Evolutionary conservation across 78 protist species (phyloP).

Genomic region (Anaeramoeba ignava): DNA sequence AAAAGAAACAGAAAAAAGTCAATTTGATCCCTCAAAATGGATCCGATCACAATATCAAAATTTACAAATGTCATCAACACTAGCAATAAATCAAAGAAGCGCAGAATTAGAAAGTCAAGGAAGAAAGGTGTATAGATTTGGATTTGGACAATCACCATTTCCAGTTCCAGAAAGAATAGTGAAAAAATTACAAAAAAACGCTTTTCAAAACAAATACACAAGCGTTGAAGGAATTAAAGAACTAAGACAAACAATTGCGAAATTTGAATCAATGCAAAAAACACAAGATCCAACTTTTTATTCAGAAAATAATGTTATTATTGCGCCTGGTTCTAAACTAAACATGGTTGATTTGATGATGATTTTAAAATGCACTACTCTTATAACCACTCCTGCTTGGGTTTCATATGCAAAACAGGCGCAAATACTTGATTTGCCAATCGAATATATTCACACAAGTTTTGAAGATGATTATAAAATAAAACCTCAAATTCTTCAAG

Average conservation of each 20-base stretch:
- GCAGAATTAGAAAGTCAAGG: not conserved
- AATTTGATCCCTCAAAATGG: no score
- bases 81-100: not conserved
- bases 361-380: not conserved
- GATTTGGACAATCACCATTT: not conserved
- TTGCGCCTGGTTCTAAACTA: not conserved
- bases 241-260: not conserved
- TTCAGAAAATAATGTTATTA: not conserved
- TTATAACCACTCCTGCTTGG: not conserved
- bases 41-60: no score
- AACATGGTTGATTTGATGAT: not conserved
- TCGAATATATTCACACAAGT: not conserved
- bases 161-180: not conserved
- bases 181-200: not conserved
- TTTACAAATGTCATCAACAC: not conserved
- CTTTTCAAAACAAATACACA: not conserved
- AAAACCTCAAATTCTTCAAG: not conserved
- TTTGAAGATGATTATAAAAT: no score
- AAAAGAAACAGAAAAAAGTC: no score
- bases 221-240: not conserved
- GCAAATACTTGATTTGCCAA: not conserved
- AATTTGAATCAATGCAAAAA: not conserved
- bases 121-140: not conserved
- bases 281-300: not conserved
- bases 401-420: not conserved